A percentile compares a stretch with the other conserved stretches of the same genome.
These are phyloP conservation scores for Passalora sequoiae DNA, from an alignment of 2,329 filamentous ascomycete species.

Conservation along the genomic window DNA sequence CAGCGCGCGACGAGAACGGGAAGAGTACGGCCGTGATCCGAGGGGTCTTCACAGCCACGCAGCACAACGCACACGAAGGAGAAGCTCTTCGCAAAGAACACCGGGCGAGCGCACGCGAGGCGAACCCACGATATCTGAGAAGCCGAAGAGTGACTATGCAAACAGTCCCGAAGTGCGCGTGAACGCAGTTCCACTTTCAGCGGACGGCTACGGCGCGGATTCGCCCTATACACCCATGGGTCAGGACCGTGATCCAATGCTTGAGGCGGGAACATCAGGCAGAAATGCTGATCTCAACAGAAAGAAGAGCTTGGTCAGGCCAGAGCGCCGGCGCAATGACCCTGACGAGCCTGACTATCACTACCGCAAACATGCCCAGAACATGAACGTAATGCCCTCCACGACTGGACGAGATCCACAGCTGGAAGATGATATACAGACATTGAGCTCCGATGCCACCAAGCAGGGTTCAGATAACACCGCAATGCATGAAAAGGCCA, in stretches of 20 bases:
- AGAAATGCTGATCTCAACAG: conserved; percentile 53
- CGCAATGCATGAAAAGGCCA: conserved; percentile 34
- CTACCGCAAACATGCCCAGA: conserved; percentile 89
- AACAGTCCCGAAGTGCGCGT: conserved; percentile 15
- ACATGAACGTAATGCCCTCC: conserved; percentile 85
- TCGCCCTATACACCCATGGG: conserved; percentile 41
- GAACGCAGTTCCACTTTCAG: conserved; percentile 17
- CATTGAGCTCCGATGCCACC: conserved; percentile 53
- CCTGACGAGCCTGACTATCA: conserved; percentile 90
- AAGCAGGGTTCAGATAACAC: conserved; percentile 23
- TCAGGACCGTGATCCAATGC: conserved; percentile 50
- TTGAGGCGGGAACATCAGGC: conserved; percentile 36
- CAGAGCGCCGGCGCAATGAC: conserved; percentile 80
- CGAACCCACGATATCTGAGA: conserved; percentile 18
- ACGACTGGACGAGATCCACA: conserved; percentile 89
- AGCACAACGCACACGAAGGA: conserved; percentile 16
- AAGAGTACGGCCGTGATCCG: conserved; percentile 8
- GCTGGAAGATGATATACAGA: conserved; percentile 57
- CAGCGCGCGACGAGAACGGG: conserved; percentile 16
- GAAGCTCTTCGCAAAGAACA: conserved; percentile 21
- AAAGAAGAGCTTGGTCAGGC: conserved; percentile 83
- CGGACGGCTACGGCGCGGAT: conserved; percentile 40
- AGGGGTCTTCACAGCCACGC: conserved; percentile 16
- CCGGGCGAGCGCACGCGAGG: conserved; percentile 5
- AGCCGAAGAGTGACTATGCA: conserved; percentile 35